These are phyloP conservation scores for Stemphylium vesicarium DNA, from an alignment of 2,329 filamentous ascomycete species.

Conservation along the genomic window DNA sequence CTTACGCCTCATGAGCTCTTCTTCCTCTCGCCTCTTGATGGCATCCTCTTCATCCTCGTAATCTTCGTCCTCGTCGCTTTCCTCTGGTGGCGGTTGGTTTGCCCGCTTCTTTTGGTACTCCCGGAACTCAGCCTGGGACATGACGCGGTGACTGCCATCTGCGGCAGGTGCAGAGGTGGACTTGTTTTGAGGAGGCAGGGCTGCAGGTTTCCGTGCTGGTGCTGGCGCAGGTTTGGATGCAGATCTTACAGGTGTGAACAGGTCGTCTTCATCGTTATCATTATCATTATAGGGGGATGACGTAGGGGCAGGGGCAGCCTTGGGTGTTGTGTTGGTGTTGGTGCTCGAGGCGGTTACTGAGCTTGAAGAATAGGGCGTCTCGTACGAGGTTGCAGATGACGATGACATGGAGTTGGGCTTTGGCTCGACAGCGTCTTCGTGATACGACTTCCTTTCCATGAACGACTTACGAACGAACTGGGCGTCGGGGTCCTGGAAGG, in stretches of 20 bases:
- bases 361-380: conserved; percentile 43
- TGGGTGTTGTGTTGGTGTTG: conserved; percentile 38
- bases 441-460: conserved; percentile 29
- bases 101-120: conserved; percentile 38
- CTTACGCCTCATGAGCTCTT: conserved; percentile 40
- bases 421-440: conserved; percentile 32
- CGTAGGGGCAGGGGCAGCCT: conserved; percentile 29
- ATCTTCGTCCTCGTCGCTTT: conserved; percentile 43
- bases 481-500: conserved; percentile 39
- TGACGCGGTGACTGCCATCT: conserved; percentile 31
- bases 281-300: conserved; percentile 26
- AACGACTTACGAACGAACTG: conserved; percentile 37
- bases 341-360: conserved; percentile 35
- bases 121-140: conserved; percentile 44
- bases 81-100: conserved; percentile 31
- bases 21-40: conserved; percentile 41
- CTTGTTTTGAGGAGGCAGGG: conserved; percentile 16
- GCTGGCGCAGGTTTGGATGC: conserved; percentile 12
- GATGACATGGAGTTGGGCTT: conserved; percentile 35
- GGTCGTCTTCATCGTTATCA: conserved; percentile 40
- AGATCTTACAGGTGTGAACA: conserved; percentile 33
- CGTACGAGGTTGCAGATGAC: conserved; percentile 40
- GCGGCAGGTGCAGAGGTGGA: conserved; percentile 17
- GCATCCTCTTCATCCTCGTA: conserved; percentile 49
- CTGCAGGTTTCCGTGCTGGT: conserved; percentile 11